Percentiles rank a stretch among this genome's conserved stretches.
phyloP scores from a whole-genome alignment of 169 alveolate genomes.

The Miamiensis avidus region DNA sequence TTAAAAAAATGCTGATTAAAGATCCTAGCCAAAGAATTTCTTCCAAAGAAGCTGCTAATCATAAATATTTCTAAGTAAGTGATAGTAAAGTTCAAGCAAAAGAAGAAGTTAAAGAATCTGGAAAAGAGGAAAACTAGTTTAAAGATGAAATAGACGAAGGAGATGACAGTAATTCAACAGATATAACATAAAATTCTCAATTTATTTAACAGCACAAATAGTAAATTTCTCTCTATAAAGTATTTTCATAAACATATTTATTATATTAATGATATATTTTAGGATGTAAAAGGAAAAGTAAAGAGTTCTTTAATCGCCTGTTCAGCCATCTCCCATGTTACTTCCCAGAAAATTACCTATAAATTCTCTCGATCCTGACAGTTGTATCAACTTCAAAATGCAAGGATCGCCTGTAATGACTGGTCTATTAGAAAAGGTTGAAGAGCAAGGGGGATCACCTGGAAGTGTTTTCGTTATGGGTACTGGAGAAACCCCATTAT shows the following conservation, averaged over 20 bases:
- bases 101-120: neutral
- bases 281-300: neutral
- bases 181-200: too few species aligned
- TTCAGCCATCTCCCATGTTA: neutral
- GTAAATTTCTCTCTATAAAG: neutral
- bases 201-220: too few species aligned
- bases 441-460: conserved; percentile 9
- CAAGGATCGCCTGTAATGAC: conserved; percentile 38
- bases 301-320: neutral
- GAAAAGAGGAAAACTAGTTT: neutral
- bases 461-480: neutral
- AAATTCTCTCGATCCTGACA: neutral
- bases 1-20: conserved; percentile 57
- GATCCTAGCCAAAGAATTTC: conserved; percentile 64
- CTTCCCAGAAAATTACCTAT: neutral
- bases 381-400: conserved; percentile 27
- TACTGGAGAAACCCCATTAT: neutral
- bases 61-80: conserved; percentile 52
- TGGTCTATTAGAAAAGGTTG: conserved; percentile 21
- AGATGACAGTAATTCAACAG: too few species aligned
- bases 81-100: too few species aligned
- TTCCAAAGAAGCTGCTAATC: conserved; percentile 58
- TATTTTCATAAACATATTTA: too few species aligned
- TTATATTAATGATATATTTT: too few species aligned
- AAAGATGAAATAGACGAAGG: neutral